Base-by-base conservation (phyloP, 257 asterid species). In the Sherardia arvensis region DNA sequence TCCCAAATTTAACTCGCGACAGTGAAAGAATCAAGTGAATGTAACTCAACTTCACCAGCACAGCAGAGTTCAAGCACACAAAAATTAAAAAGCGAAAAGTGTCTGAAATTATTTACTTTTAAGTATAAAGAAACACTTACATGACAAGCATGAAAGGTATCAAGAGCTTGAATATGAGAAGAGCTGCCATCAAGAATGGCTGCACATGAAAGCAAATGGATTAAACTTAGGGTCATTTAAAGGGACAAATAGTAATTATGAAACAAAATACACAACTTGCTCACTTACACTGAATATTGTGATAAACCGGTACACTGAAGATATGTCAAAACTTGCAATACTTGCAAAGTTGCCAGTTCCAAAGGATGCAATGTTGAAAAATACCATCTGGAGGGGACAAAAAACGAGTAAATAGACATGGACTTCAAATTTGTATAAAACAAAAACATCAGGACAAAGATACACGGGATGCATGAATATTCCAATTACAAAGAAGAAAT, bases 281-380 rank as follows among this genome's bases (percentile, higher is more conserved):
- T 10, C 67, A 80, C 99, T 92, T 74, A 92, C 99, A 21, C 85
- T 92, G 85, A 92, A 92, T 77, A 92, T 70, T 61, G 99, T 92
- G 82, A 92, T 85, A 90, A 92, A 92, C 34, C 99, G 83, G 71
- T 92, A 92, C 63, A 89, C 97, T 26, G 97, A 92, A 5, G 99
- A 92, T 74, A 92, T 89, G 87, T 89, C 99, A 66, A 92, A 92
- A 75, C 97, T 92, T 14, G 97, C 99, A 43, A 89, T 89, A 69
- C 99, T 87, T 51, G 97, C 99, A 69, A 92, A 92, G 78, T 92
- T 92, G 32, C 97, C 99, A 38, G 99, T 92, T 73, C 99, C 99
- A 43, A 92, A 92, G 87, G 90, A 92, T 28, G 97, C 97, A 74
- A 89, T 82, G 75, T 92, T 92, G 83, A 92, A 90, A 77, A 92